phyloP scores from a whole-genome alignment of 1,139 yeast species.

The Blastobotrys ciferrii region DNA sequence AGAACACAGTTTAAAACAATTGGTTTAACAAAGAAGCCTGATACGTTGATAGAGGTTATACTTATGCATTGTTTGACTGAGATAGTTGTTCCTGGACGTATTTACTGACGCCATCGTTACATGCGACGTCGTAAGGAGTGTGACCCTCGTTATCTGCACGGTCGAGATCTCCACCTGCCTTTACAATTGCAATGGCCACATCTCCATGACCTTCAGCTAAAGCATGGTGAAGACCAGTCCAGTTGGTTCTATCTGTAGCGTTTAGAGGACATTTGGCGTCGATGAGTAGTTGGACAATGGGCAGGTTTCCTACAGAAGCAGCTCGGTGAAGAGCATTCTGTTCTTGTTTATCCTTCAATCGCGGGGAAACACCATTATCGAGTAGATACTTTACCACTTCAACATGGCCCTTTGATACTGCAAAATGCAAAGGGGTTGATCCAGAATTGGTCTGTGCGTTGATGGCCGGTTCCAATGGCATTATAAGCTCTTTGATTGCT shows the following conservation, averaged over 20 bases:
- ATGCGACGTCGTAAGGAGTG: slow-evolving; percentile 60
- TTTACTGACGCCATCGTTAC: slow-evolving; percentile 54
- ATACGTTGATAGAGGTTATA: no score
- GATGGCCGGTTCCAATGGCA: slow-evolving; percentile 47
- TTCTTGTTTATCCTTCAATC: slow-evolving; percentile 64
- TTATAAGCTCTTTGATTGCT: slow-evolving; percentile 47
- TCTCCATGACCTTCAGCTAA: slow-evolving; percentile 90
- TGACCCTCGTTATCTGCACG: slow-evolving; percentile 51
- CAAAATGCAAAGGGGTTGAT: slow-evolving; percentile 71
- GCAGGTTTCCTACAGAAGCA: slow-evolving; percentile 68
- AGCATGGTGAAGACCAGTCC: slow-evolving; percentile 90
- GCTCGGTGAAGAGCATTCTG: slow-evolving; percentile 80
- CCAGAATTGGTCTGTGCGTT: slow-evolving; percentile 62
- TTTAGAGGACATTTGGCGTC: slow-evolving; percentile 63
- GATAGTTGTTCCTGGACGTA: slow-evolving; percentile 25
- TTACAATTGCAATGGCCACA: slow-evolving; percentile 59
- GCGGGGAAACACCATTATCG: slow-evolving; percentile 55
- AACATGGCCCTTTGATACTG: slow-evolving; percentile 65
- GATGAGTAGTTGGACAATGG: slow-evolving; percentile 51
- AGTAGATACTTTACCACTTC: slow-evolving; percentile 54
- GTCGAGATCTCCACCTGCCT: slow-evolving; percentile 63
- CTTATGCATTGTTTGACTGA: neutral
- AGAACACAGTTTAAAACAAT: no score
- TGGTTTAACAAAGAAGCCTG: no score
- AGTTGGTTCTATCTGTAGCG: slow-evolving; percentile 65